Base-by-base conservation (phyloP, 805 yeast genomes). In the Myxozyma neglecta region DNA sequence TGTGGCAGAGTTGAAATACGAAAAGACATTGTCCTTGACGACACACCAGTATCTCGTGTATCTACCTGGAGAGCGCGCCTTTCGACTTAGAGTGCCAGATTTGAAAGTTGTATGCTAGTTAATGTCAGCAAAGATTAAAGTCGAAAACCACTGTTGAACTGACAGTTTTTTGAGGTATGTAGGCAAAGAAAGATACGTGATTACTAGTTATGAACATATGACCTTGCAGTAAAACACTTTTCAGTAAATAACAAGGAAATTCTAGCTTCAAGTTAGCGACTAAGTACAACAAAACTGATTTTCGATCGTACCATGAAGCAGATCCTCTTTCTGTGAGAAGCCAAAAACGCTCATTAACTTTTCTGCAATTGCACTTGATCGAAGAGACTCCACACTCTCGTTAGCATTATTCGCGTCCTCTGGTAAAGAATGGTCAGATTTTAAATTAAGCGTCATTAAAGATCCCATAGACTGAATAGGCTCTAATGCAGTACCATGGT, bases 161-260 rank as follows among this genome's bases (percentile, higher is more conserved):
- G 3, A 77, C 75, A 2, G 81, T 80, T 20, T 77, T 75, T 46
- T 82, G 81, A 0, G 97, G 97, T 9, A 93, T 73, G 67, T 84
- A 85, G 0, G 97, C 94, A 75, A 87, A 87, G 71, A 89, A 93
- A 48, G 90, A 75, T 6, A 92, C 71, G 63, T 83, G 83, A 14
- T 80, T 76, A 47, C 78, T 74, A 0, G 97, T 91, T 32, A 93
- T 73, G 68, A 88, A 88, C 16, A 91, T 73, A 69, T 88, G 92
- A 1, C 98, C 98, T 73, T 90, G 97, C 32, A 91, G 75, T 34
- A 93, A 76, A 0, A 92, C 94, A 69, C 89, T 96, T 62, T 85
- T 83, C 60, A 90, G 77, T 42, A 92, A 76, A 96, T 97, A 92
- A 36, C 91, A 85, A 2, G 87, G 81, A 69, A 80, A 87, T 64